Evolutionary conservation across 768 basidiomycete genomes (phyloP), one percentile per base, ranked within the genome.

Genomic region (Calvatia gigantea): DNA sequence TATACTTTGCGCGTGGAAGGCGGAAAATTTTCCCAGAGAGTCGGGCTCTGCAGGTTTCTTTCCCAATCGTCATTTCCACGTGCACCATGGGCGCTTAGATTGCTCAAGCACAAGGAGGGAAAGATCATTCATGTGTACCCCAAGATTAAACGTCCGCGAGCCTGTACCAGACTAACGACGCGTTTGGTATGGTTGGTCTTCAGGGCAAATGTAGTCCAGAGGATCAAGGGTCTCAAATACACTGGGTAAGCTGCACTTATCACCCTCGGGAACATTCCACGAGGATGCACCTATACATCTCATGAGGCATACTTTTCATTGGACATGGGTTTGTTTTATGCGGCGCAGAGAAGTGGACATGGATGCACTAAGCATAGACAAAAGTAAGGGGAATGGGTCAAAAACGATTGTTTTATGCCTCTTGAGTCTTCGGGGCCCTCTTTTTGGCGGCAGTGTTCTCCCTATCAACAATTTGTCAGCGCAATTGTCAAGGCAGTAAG

Each of bases 401-500:
- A 27, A 17, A 31, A 12, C 37, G n/a, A 32, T 33, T 21, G 19
- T n/a, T 27, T 56, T 35, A 56, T 49, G 46, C 54, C 54, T 56
- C 54, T 49, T 46, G 29, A 25, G 54, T 41, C 33, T 49, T 56
- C 46, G 54, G 38, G 71, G 74, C 71, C 71, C 85, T 87, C 83
- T 94, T 94, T 77, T 85, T 87, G n/a, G 94, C 94, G 45, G 82
- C 80, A 17, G 88, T 91, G 74, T 94, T 94, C 79, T 95, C 94
- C 70, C 94, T 91, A 68, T 54, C 44, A 45, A 17, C 21, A 11
- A 38, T 39, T 25, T 35, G 12, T 31, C 43, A 19, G 12, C 49
- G 21, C 45, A 51, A 37, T 31, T 17, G 25, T 52, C 35, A n/a
- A 48, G 21, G 50, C n/a, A 54, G 25, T 17, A 42, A 4, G 9